Evolutionary conservation across 495 filamentous ascomycete species (phyloP), one percentile per base, ranked within the genome.

Genomic region (Penicillium salamii): DNA sequence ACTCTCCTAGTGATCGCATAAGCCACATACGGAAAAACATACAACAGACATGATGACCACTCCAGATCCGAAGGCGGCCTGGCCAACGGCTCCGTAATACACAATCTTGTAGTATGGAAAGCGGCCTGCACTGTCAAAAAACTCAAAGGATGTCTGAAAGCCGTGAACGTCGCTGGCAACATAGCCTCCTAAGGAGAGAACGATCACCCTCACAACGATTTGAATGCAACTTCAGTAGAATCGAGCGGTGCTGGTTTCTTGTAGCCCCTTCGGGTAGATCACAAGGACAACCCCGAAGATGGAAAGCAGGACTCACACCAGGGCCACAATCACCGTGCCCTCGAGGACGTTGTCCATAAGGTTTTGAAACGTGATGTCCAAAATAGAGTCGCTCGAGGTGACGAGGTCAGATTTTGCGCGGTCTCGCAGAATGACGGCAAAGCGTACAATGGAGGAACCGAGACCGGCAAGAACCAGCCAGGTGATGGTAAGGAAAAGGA

Each of bases 41-140:
- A 43, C 40, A 11, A 37, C 9, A 37, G n/a, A 50, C 13, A 32
- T 19, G 7, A 36, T 50, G 11, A 20, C 19, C 31, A 37, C 39
- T 36, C 42, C n/a, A 43, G 31, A 17, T 33, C 48, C 21, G 21
- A 50, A 50, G 24, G 31, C 15, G 14, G 48, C 48, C 17, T 32
- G 5, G 19, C 40, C 8, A 19, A 41, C 31, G 5, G 48, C 21
- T 33, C 39, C 15, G 43, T 50, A 50, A 37, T 50, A 50, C 21
- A 50, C 43, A 23, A 43, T 38, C 9, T 50, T 42, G 17, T 43
- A 50, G 32, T 43, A 50, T 36, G 13, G 48, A 37, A 35, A 21
- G 14, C 37, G 31, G 11, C 13, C 23, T 32, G 19, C 12, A 35
- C 19, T 43, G 5, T 15, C 12, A 34, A 50, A 50, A 23, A 50